Evolutionary conservation across 805 yeast genomes (phyloP), one percentile per base, ranked within the genome.

Genomic region (Barnettozyma pratensis): DNA sequence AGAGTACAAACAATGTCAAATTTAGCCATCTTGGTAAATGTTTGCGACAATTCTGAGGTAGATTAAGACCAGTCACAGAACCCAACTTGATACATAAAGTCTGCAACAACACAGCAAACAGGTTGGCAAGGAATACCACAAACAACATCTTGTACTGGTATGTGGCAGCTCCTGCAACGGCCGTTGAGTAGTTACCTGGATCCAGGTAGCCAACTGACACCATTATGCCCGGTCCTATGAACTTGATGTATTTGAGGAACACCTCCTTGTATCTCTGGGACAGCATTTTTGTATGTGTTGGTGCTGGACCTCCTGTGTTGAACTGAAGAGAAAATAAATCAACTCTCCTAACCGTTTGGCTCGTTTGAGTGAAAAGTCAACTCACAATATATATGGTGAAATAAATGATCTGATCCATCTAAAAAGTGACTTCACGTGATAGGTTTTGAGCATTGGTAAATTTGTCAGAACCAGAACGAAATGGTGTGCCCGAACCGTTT

Each of bases 131-230:
- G 48, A 85, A 73, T 3, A 86, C 76, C 7, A 82, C 75, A 61
- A 85, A 82, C 42, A 86, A 69, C 47, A 85, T 75, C 58, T 80
- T 78, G 66, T 85, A 86, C 56, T 82, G 76, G 60, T 80, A 86
- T 52, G 76, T 75, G 3, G 91, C 87, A 35, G 95, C 95, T 3
- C 88, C 87, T 4, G 87, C 77, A 3, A 87, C 91, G 0, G 91
- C 84, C 0, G 92, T 85, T 42, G 90, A 81, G 67, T 86, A 87
- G 65, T 87, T 87, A 1, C 95, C 95, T 1, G 94, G 94, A 61
- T 87, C 95, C 75, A 87, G 81, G 60, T 87, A 87, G 2, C 90
- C 87, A 45, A 87, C 90, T 4, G 87, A 77, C 27, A 87, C 85
- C 77, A 85, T 76, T 37, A 86, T 73, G 0, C 95, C 95, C 0